Evolutionary conservation across 129 eudicot species (phyloP), one percentile per base, ranked within the genome.

Genomic region (Centaurea solstitialis): DNA sequence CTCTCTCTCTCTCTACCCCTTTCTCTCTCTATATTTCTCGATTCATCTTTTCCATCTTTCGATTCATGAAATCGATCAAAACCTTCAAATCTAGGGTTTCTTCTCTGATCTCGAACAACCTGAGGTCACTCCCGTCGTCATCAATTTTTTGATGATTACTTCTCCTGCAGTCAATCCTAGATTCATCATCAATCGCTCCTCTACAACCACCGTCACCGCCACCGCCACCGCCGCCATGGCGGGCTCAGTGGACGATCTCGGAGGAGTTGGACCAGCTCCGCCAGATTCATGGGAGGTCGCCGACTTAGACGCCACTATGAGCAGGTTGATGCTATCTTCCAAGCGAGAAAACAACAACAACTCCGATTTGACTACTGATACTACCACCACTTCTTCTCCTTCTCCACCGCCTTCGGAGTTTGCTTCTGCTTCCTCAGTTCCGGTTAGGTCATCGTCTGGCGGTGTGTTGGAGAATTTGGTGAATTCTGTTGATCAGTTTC

Each of bases 401-500:
- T 47, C 87, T 7, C 80, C 68, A 24, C 64, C 75, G 11, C 80
- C 47, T 30, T 86, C 77, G 20, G 82, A 28, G 21, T 75, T 79
- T 43, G 81, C 72, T 68, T 53, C 79, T 50, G 83, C 68, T 76
- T 76, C 77, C 0, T 68, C 80, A 33, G 18, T 61, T 5, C 77
- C 84, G 53, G 71, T 70, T 64, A 38, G 77, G 77, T 82, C 85
- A 3, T 82, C 85, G 4, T 82, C 85, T 30, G 84, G 76, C 10
- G 87, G 82, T 9, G 73, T 82, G 22, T 78, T 94, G 33, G 97
- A 94, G 0, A 94, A 87, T 83, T 84, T 87, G 78, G 80, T 91
- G 2, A 88, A 88, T 78, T 90, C 93, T 3, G 97, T 96, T 62
- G 99, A 96, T 91, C 98, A 93, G 90, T 96, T 96, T 75, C 92